Evolutionary conservation across 768 basidiomycete genomes (phyloP), one percentile per base, ranked within the genome.

Genomic region (button mushroom (Agaricus bisporus)): DNA sequence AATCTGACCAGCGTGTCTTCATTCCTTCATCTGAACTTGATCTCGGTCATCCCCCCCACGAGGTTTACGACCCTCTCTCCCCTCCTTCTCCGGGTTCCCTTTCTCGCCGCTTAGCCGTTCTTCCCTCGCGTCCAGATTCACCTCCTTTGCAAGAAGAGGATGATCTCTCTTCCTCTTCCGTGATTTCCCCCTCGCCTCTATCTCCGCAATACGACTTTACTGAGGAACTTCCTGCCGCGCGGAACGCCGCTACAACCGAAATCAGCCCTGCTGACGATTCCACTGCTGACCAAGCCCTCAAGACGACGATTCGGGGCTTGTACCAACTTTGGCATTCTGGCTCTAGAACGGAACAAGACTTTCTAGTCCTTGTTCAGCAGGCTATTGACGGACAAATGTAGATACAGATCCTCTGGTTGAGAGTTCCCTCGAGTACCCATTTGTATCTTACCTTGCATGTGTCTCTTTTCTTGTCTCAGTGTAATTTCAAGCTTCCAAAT

Each of bases 241-340:
- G 50, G 47, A 48, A 58, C 58, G 45, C 51, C 61, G 56, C 56
- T 56, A 53, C 58, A 54, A 55, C 60, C 14, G 56, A 56, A 20
- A 54, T 58, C 26, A 39, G 48, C 17, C 25, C 43, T 8, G 42
- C 49, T 22, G 26, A 49, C 22, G 36, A 55, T 54, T 59, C 62
- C 43, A 55, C 60, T 17, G 53, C 56, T 49, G 65, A 74, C 45
- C 70, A 70, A 25, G 73, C 78, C 17, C 66, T 87, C 43, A 73
- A 69, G 38, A 75, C 79, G 36, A 73, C 77, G 29, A 75, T 86
- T 46, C 73, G 70, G 55, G 78, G 81, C 1, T 63, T 88, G 38
- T 86, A 80, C 64, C 69, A 64, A 26, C 72, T 87, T 18, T 87
- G 86, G 85, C 78, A 68, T 61, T 60, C 73, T 9, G 67, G 73